Percentiles rank a stretch among this genome's conserved stretches.
Conservation (phyloP, 23 red algal species). For the Chondrus crispus region DNA sequence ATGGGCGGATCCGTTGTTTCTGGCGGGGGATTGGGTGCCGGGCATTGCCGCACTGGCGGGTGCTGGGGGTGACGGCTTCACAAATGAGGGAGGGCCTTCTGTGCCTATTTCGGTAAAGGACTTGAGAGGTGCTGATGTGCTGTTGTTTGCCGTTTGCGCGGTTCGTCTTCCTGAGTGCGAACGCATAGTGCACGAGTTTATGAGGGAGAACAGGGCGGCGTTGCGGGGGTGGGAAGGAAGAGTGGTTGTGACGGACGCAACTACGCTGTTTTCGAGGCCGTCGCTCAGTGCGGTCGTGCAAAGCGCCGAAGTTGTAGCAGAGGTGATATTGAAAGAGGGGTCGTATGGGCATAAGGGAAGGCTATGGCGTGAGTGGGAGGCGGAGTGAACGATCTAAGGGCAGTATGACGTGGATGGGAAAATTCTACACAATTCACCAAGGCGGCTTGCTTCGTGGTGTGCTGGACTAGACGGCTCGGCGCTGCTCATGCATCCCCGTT, state of each 20-base stretch:
- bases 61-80: not conserved
- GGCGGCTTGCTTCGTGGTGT: too few relatives aligned
- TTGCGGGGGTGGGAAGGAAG: not conserved
- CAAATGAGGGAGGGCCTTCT: constrained; percentile 41
- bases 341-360: constrained; percentile 14
- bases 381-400: too few relatives aligned
- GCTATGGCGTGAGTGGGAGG: constrained; percentile 31
- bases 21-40: constrained; percentile 70
- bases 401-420: too few relatives aligned
- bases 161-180: not conserved
- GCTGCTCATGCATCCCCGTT: too few relatives aligned
- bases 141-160: constrained; percentile 60
- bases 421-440: too few relatives aligned
- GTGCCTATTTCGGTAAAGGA: not conserved
- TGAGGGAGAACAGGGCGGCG: not conserved
- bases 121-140: constrained; percentile 21
- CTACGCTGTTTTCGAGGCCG: constrained; percentile 28
- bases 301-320: constrained; percentile 21
- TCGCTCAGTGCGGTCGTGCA: constrained; percentile 1
- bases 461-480: too few relatives aligned
- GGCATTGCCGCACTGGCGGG: constrained; percentile 20
- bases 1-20: constrained; percentile 58
- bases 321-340: constrained; percentile 18
- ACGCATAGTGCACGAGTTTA: not conserved
- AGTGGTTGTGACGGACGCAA: constrained; percentile 29